These are phyloP conservation scores for Colletotrichum spaethianum DNA, from an alignment of 2,329 filamentous ascomycete genomes.

Conservation along the genomic window DNA sequence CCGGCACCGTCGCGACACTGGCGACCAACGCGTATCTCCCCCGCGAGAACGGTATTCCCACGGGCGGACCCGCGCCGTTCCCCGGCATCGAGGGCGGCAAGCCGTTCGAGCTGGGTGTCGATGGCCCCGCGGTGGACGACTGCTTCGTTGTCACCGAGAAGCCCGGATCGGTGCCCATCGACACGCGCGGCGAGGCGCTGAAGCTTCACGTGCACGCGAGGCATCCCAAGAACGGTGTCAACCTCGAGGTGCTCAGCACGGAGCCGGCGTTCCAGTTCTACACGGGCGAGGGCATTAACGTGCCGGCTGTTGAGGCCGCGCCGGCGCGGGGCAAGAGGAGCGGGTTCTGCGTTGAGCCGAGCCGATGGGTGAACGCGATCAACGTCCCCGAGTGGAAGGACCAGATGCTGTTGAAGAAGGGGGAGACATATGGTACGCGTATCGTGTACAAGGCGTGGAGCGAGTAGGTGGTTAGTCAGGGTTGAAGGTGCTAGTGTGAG, in stretches of 20 bases:
- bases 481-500: neutral
- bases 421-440: slow-evolving; percentile 83
- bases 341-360: slow-evolving; percentile 94
- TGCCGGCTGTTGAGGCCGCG: slow-evolving; percentile 75
- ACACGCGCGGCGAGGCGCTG: slow-evolving; percentile 76
- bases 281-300: slow-evolving; percentile 87
- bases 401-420: slow-evolving; percentile 87
- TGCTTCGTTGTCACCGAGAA: slow-evolving; percentile 86
- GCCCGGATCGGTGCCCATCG: slow-evolving; percentile 71
- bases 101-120: slow-evolving; percentile 79
- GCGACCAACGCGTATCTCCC: slow-evolving; percentile 77
- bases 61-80: slow-evolving; percentile 74
- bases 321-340: slow-evolving; percentile 77
- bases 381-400: slow-evolving; percentile 86
- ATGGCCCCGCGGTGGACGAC: slow-evolving; percentile 86
- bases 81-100: slow-evolving; percentile 75
- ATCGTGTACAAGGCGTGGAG: slow-evolving; percentile 91
- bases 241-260: slow-evolving; percentile 90
- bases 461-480: slow-evolving; percentile 58
- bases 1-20: slow-evolving; percentile 77
- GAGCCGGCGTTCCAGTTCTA: slow-evolving; percentile 99
- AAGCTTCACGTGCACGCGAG: slow-evolving; percentile 78
- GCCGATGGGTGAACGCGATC: slow-evolving; percentile 89
- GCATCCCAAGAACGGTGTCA: slow-evolving; percentile 81
- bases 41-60: slow-evolving; percentile 84